Percentiles rank a stretch among this genome's conserved stretches.
These are phyloP conservation scores for Iberis amara DNA, from an alignment of 441 rosid species.

Conservation along the genomic window DNA sequence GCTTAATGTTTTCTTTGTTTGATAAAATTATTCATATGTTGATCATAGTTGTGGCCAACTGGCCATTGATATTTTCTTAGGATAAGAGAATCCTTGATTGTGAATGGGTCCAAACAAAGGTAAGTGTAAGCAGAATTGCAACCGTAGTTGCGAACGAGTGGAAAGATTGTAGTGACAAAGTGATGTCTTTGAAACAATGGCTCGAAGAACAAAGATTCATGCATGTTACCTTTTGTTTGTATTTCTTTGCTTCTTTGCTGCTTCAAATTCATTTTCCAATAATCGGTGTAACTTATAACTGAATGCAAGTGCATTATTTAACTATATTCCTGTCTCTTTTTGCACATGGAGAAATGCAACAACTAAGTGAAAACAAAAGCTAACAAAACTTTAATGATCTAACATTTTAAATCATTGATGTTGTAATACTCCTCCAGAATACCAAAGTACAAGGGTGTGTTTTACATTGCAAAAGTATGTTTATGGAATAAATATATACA, in stretches of 20 bases:
- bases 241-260: neutral
- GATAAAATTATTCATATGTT: no score
- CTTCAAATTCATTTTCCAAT: neutral
- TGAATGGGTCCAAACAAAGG: slow-evolving; percentile 93
- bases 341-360: slow-evolving; percentile 89
- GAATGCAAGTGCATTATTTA: neutral
- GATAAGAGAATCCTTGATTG: slow-evolving; percentile 85
- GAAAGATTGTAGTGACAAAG: slow-evolving; percentile 95
- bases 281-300: neutral
- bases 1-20: no score
- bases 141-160: slow-evolving; percentile 95
- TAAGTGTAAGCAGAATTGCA: slow-evolving; percentile 89
- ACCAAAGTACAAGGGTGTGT: no score
- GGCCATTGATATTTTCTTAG: slow-evolving; percentile 35
- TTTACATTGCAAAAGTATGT: no score
- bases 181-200: slow-evolving; percentile 98
- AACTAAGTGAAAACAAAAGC: slow-evolving; percentile 11
- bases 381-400: no score
- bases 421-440: no score
- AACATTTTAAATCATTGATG: no score
- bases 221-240: slow-evolving; percentile 50
- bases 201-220: slow-evolving; percentile 88
- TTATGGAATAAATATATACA: no score
- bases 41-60: neutral
- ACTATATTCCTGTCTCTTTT: neutral